Evolutionary conservation across 805 yeast species (phyloP).

Genomic region (Metschnikowia lachancei): DNA sequence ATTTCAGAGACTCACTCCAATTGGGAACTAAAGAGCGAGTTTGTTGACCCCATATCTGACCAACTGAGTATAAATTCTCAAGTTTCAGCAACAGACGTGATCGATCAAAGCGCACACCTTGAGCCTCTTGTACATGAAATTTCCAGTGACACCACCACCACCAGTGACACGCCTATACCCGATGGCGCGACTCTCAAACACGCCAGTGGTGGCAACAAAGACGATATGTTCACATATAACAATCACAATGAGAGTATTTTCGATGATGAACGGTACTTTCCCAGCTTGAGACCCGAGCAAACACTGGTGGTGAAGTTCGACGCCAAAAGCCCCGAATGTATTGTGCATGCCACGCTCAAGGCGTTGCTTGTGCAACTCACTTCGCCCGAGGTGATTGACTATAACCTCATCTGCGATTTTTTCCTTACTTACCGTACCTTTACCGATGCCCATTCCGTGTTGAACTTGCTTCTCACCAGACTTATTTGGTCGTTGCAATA

Average conservation of each 20-base stretch:
- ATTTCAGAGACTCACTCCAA: not conserved
- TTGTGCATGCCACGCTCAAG: conserved; percentile 38
- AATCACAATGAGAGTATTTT: conserved; percentile 37
- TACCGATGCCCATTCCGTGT: conserved; percentile 53
- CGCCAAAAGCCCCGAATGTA: conserved; percentile 28
- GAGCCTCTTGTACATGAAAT: not conserved
- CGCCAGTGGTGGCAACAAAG: not conserved
- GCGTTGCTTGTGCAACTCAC: conserved; percentile 62
- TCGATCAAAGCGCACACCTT: not conserved
- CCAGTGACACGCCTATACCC: not conserved
- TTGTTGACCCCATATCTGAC: conserved; percentile 1
- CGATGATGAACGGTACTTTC: conserved; percentile 37
- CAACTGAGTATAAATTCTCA: not conserved
- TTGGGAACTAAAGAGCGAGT: conserved; percentile 2
- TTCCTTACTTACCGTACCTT: conserved; percentile 79
- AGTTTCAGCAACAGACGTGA: not conserved
- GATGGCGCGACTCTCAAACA: not conserved
- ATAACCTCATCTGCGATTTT: conserved; percentile 77
- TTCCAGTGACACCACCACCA: not conserved
- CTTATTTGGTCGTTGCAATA: conserved; percentile 68
- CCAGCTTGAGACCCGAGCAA: conserved; percentile 25
- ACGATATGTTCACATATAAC: conserved; percentile 27
- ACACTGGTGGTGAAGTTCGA: conserved; percentile 34
- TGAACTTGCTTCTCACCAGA: conserved; percentile 61
- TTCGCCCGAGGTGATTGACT: conserved; percentile 72